phyloP scores from a whole-genome alignment of 2,329 filamentous ascomycete genomes.

The Ceratocystis alfenasii region DNA sequence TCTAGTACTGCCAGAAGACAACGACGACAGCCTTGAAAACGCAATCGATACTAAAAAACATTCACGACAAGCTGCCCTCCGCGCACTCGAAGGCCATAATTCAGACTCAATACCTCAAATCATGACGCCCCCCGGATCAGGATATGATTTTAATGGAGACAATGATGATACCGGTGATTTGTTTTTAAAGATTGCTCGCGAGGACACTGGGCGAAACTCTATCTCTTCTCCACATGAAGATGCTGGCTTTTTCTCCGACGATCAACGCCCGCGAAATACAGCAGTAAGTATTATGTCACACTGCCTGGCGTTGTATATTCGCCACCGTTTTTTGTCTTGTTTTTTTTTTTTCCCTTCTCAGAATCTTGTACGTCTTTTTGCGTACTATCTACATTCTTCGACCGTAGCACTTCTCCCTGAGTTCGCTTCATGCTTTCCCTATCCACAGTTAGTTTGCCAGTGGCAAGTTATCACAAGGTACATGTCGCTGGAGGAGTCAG shows the following conservation, averaged over 20 bases:
- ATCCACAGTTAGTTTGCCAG: background rate
- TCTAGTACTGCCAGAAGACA: constrained; percentile 34
- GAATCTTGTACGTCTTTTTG: constrained; percentile 17
- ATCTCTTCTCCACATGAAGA: constrained; percentile 29
- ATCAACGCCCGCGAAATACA: constrained; percentile 11
- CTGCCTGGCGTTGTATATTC: background rate
- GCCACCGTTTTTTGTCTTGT: constrained; percentile 13
- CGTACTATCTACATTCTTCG: constrained; percentile 12
- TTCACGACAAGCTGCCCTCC: constrained; percentile 39
- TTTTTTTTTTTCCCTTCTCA: constrained; percentile 2
- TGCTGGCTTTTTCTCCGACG: constrained; percentile 22
- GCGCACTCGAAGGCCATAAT: constrained; percentile 39
- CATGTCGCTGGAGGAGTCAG: background rate
- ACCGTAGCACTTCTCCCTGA: background rate
- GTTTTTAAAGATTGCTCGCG: constrained; percentile 47
- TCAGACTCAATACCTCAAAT: constrained; percentile 27
- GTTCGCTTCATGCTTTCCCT: background rate
- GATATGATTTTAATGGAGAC: constrained; percentile 28
- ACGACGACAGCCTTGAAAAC: constrained; percentile 34
- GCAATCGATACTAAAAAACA: constrained; percentile 23
- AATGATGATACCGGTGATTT: constrained; percentile 45
- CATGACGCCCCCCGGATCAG: constrained; percentile 10
- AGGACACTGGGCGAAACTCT: constrained; percentile 36
- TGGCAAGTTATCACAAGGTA: constrained; percentile 1
- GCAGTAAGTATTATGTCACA: constrained; percentile 33